Percentiles rank a stretch among this genome's conserved stretches.
These are phyloP conservation scores for Tuber aestivum DNA, from an alignment of 495 filamentous ascomycete species.

Conservation along the genomic window DNA sequence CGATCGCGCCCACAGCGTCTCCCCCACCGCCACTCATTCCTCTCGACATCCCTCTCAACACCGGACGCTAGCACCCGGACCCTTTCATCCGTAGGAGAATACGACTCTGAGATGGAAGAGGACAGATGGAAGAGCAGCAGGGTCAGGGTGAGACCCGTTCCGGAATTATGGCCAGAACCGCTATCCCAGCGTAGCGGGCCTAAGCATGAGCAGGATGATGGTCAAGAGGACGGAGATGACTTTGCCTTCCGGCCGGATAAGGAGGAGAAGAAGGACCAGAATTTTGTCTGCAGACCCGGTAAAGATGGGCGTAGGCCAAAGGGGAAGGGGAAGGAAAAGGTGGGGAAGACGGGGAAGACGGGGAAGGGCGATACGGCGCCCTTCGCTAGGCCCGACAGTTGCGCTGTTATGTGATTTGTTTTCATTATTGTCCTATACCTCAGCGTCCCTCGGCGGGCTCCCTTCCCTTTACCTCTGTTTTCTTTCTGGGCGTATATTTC, in stretches of 20 bases:
- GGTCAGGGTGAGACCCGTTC: slow-evolving; percentile 19
- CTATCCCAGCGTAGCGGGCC: slow-evolving; percentile 18
- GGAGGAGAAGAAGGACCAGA: slow-evolving; percentile 6
- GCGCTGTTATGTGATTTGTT: slow-evolving; percentile 18
- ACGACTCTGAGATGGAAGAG: slow-evolving; percentile 7
- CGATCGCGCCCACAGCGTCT: not conserved
- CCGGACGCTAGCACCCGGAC: slow-evolving; percentile 17
- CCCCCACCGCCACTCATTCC: slow-evolving; percentile 1
- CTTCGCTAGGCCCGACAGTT: slow-evolving; percentile 21
- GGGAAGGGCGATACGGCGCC: not conserved
- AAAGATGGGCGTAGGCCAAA: slow-evolving; percentile 19
- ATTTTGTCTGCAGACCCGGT: slow-evolving; percentile 24
- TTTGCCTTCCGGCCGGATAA: not conserved
- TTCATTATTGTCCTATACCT: not conserved
- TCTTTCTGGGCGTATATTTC: not conserved
- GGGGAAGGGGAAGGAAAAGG: slow-evolving; percentile 15
- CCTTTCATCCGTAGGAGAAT: slow-evolving; percentile 13
- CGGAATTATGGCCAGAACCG: slow-evolving; percentile 34
- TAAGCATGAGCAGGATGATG: slow-evolving; percentile 16
- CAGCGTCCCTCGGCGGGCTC: not conserved
- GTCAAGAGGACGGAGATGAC: slow-evolving; percentile 1
- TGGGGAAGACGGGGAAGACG: not conserved
- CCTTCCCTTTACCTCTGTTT: not conserved
- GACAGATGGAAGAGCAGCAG: slow-evolving; percentile 21
- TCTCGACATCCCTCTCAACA: slow-evolving; percentile 1